These are phyloP conservation scores for Cudoniella acicularis DNA, from an alignment of 495 filamentous ascomycete species.

Conservation along the genomic window DNA sequence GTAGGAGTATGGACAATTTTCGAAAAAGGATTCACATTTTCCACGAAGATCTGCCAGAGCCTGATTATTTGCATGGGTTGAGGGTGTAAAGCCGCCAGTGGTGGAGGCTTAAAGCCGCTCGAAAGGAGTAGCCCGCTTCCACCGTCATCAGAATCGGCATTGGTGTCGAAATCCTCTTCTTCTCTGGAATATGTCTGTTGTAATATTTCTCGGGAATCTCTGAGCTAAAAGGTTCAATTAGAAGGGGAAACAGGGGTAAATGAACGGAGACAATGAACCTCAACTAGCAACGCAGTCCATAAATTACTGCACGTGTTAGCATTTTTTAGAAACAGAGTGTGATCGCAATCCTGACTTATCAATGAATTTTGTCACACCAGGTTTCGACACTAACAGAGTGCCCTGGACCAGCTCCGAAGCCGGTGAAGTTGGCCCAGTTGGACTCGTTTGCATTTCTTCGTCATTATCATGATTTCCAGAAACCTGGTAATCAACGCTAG, in stretches of 20 bases:
- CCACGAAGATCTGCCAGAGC: constrained; percentile 26
- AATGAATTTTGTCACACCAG: background rate
- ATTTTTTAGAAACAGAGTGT: background rate
- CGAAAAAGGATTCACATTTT: constrained; percentile 66
- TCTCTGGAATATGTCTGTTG: background rate
- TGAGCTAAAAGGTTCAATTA: background rate
- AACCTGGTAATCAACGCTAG: background rate
- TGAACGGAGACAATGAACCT: background rate
- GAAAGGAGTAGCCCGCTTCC: background rate
- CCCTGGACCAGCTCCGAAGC: background rate
- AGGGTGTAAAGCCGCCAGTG: constrained; percentile 1
- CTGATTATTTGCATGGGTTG: constrained; percentile 13
- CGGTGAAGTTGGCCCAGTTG: background rate
- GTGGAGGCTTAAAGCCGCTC: background rate
- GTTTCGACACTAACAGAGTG: background rate
- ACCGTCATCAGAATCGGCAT: background rate
- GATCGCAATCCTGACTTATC: background rate
- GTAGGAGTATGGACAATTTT: constrained; percentile 62
- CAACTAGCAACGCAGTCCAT: background rate
- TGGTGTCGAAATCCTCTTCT: background rate
- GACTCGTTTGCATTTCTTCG: background rate
- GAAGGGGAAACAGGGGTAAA: background rate
- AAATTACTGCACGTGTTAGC: background rate
- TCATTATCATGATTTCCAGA: background rate
- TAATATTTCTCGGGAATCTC: background rate